Evolutionary conservation across 257 asterid species (phyloP).

Genomic region (Nicotiana tomentosiformis): DNA sequence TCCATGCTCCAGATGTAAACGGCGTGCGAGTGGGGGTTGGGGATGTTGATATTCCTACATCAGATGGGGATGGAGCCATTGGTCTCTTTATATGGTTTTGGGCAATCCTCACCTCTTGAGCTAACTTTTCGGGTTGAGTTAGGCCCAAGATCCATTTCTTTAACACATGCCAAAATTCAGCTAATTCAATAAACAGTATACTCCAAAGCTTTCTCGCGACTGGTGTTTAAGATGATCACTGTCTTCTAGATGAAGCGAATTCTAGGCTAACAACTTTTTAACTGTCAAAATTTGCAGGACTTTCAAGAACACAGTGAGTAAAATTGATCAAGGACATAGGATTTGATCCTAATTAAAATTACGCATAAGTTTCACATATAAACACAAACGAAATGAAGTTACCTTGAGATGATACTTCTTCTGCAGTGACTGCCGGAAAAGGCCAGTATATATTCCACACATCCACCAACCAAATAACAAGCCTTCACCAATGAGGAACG

Average conservation of each 20-base stretch:
- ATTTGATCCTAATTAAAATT: background rate
- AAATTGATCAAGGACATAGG: background rate
- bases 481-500: slow-evolving; percentile 84
- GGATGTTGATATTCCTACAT: too few species aligned
- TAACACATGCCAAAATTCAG: background rate
- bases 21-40: too few species aligned
- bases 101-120: too few species aligned
- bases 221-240: background rate
- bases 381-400: background rate
- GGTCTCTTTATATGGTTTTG: too few species aligned
- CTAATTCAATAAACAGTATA: background rate
- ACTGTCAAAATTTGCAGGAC: background rate
- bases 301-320: background rate
- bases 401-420: slow-evolving; percentile 99
- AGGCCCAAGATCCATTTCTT: too few species aligned
- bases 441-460: slow-evolving; percentile 98
- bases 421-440: slow-evolving; percentile 75
- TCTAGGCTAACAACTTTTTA: background rate
- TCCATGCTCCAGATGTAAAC: too few species aligned
- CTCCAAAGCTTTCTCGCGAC: background rate
- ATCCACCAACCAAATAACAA: slow-evolving; percentile 98
- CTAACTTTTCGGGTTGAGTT: too few species aligned
- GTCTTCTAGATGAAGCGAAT: background rate
- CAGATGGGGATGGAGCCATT: too few species aligned
- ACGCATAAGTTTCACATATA: background rate